Conservation (phyloP, 768 basidiomycete species). For the Lentinula boryana region DNA sequence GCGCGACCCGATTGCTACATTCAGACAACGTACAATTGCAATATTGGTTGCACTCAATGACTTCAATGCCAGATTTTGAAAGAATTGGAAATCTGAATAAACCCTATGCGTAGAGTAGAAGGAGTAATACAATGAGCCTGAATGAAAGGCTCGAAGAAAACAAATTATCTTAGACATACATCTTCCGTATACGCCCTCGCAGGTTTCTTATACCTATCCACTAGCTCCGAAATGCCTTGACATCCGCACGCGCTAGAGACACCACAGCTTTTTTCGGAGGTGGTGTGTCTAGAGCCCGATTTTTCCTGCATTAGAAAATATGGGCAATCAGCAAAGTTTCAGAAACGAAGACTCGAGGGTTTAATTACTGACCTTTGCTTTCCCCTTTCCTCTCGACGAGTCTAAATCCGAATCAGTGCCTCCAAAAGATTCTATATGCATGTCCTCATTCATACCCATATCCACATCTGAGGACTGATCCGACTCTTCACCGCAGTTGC, state of each 20-base stretch:
- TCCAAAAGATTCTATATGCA: neutral
- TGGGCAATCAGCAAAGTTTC: no score
- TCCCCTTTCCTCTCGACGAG: neutral
- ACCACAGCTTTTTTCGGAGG: slow-evolving; percentile 11
- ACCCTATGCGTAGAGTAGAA: slow-evolving; percentile 28
- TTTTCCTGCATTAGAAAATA: neutral
- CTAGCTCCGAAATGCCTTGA: slow-evolving; percentile 36
- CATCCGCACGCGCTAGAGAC: slow-evolving; percentile 37
- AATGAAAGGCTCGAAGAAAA: neutral
- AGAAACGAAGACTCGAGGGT: neutral
- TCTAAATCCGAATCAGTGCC: neutral
- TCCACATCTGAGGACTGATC: neutral
- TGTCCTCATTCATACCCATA: neutral
- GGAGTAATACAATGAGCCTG: neutral
- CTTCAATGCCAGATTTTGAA: slow-evolving; percentile 33
- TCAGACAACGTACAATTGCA: neutral
- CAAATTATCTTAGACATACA: slow-evolving; percentile 15
- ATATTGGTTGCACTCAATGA: slow-evolving; percentile 58
- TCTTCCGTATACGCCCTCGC: slow-evolving; percentile 39
- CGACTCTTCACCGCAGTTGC: slow-evolving; percentile 27
- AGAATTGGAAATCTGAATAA: slow-evolving; percentile 36
- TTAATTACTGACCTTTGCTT: neutral
- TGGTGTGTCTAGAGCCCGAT: neutral
- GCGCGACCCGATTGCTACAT: slow-evolving; percentile 60
- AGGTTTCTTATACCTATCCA: slow-evolving; percentile 20